Conservation (phyloP, 1,284 basidiomycete species). For the Xerocomus minutiporus region DNA sequence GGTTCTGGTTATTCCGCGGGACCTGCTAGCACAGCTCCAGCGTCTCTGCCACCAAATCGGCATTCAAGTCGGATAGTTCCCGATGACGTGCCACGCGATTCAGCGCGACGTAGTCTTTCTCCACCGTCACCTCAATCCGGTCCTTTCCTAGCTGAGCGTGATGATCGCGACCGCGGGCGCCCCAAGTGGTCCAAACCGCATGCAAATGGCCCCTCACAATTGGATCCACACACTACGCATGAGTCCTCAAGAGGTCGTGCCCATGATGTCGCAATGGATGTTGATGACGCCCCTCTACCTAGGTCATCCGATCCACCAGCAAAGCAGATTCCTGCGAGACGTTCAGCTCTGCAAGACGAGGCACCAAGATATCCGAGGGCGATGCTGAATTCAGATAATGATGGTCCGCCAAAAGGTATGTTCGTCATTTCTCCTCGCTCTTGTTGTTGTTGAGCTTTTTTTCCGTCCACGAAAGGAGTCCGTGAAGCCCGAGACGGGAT, state of each 20-base stretch:
- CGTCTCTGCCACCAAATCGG: conserved; percentile 6
- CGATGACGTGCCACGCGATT: conserved; percentile 8
- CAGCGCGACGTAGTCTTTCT: conserved; percentile 15
- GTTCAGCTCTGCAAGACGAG: conserved; percentile 23
- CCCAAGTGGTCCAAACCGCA: conserved; percentile 16
- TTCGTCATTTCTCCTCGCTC: background rate
- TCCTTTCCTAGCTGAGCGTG: conserved; percentile 10
- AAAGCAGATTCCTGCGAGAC: conserved; percentile 16
- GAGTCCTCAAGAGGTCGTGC: conserved; percentile 24
- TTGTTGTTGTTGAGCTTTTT: background rate
- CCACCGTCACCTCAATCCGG: conserved; percentile 4
- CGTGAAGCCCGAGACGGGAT: conserved; percentile 25
- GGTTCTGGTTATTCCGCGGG: conserved; percentile 7
- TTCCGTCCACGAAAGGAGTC: conserved; percentile 1
- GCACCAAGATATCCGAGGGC: conserved; percentile 39
- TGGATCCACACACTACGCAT: conserved; percentile 15
- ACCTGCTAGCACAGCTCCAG: background rate
- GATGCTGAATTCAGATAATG: conserved; percentile 32
- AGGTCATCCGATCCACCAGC: conserved; percentile 21
- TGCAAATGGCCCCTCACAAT: conserved; percentile 9
- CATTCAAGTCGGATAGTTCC: background rate
- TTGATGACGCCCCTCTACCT: conserved; percentile 25
- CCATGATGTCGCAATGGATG: conserved; percentile 24
- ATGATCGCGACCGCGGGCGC: conserved; percentile 19
- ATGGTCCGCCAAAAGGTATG: conserved; percentile 18